Evolutionary conservation across 2,329 filamentous ascomycete genomes (phyloP).

Genomic region (Cladobotryum mycophilum): DNA sequence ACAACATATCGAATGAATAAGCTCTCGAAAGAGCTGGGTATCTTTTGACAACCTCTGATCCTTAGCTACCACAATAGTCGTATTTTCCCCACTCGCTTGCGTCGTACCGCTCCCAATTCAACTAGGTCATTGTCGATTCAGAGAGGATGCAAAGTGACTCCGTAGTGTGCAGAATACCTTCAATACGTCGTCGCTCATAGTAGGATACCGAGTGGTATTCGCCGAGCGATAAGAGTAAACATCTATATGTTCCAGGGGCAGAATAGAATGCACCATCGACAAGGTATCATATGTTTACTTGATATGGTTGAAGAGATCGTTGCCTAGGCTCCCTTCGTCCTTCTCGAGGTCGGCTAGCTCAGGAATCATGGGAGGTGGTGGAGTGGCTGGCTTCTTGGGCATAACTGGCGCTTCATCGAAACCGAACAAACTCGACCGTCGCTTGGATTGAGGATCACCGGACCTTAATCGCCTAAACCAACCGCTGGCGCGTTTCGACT

Average conservation of each 20-base stretch:
- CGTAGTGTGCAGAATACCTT: not conserved
- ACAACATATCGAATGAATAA: slow-evolving; percentile 25
- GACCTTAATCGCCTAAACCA: slow-evolving; percentile 52
- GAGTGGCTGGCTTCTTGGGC: slow-evolving; percentile 36
- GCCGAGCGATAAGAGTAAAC: not conserved
- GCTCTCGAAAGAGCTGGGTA: slow-evolving; percentile 35
- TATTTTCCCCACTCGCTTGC: slow-evolving; percentile 14
- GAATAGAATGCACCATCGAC: not conserved
- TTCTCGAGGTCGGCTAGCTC: slow-evolving; percentile 49
- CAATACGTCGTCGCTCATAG: not conserved
- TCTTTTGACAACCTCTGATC: slow-evolving; percentile 28
- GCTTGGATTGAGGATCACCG: slow-evolving; percentile 35
- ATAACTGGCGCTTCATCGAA: slow-evolving; percentile 26
- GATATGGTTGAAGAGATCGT: slow-evolving; percentile 54
- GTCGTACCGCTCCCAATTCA: not conserved
- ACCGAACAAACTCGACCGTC: slow-evolving; percentile 22
- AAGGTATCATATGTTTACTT: slow-evolving; percentile 33
- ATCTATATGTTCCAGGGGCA: not conserved
- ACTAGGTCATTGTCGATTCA: not conserved
- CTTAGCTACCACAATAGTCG: not conserved
- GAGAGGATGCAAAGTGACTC: not conserved
- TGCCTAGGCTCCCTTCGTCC: slow-evolving; percentile 41
- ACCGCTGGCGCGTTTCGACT: slow-evolving; percentile 49
- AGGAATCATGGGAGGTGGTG: slow-evolving; percentile 56
- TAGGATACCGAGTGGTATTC: not conserved